phyloP scores from a whole-genome alignment of 768 basidiomycete species.

The Lactarius hengduanensis region DNA sequence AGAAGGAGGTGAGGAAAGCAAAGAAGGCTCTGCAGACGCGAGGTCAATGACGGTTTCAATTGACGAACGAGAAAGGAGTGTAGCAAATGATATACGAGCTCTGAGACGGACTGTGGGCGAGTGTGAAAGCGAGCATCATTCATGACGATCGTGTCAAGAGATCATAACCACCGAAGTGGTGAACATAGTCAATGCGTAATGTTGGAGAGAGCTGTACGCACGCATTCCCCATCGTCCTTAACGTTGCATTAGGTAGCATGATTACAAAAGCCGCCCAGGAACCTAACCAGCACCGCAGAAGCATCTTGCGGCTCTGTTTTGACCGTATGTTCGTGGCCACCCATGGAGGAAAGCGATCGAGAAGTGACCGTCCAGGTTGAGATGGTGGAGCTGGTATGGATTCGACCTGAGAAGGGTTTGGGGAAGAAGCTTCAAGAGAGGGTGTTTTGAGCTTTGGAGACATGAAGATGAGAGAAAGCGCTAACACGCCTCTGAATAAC shows the following conservation, averaged over 20 bases:
- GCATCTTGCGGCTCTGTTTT: constrained; percentile 38
- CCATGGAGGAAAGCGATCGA: constrained; percentile 42
- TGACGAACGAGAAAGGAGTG: neutral
- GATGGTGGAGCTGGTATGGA: constrained; percentile 2
- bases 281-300: constrained; percentile 44
- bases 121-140: neutral
- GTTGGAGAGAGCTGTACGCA: constrained; percentile 32
- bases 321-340: constrained; percentile 39
- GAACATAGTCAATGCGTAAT: neutral
- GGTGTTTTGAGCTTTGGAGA: constrained; percentile 16
- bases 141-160: neutral
- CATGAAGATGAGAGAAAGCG: constrained; percentile 10
- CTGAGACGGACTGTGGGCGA: no score
- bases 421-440: constrained; percentile 2
- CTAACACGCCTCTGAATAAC: neutral
- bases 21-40: constrained; percentile 44
- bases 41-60: neutral
- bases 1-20: constrained; percentile 40
- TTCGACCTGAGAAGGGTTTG: neutral
- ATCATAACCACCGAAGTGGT: neutral
- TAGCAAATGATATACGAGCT: neutral
- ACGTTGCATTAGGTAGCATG: constrained; percentile 41
- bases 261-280: constrained; percentile 42
- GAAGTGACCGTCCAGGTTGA: constrained; percentile 14
- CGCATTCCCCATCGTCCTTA: constrained; percentile 42